Conservation (phyloP, 2,329 filamentous ascomycete genomes). For the Tolypocladium capitatum region DNA sequence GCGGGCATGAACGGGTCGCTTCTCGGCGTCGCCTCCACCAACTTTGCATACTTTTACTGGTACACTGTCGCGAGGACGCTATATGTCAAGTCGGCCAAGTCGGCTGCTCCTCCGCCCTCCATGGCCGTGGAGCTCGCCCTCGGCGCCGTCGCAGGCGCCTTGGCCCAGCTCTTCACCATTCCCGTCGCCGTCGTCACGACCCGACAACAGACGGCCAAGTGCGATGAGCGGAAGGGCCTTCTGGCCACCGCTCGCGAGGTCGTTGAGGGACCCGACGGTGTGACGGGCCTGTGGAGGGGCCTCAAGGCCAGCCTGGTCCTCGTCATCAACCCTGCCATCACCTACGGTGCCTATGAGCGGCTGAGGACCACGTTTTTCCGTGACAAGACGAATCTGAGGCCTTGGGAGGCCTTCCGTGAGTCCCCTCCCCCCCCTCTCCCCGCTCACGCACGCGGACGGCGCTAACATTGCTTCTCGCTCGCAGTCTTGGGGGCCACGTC, state of each 20-base stretch:
- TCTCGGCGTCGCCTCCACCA: slow-evolving; percentile 87
- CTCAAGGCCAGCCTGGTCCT: slow-evolving; percentile 91
- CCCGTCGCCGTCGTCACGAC: slow-evolving; percentile 93
- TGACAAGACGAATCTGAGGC: slow-evolving; percentile 58
- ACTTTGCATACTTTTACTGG: slow-evolving; percentile 99
- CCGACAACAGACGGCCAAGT: slow-evolving; percentile 84
- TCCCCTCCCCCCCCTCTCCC: slow-evolving; percentile 11
- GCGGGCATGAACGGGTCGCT: slow-evolving; percentile 77
- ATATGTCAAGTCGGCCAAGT: slow-evolving; percentile 52
- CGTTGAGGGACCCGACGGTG: slow-evolving; percentile 78
- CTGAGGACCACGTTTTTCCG: slow-evolving; percentile 68
- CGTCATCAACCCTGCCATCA: slow-evolving; percentile 93
- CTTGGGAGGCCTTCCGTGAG: slow-evolving; percentile 86
- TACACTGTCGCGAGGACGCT: slow-evolving; percentile 77
- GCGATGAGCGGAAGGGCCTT: slow-evolving; percentile 72
- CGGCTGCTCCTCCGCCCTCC: slow-evolving; percentile 41
- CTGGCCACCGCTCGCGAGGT: slow-evolving; percentile 82
- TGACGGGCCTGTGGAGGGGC: slow-evolving; percentile 82
- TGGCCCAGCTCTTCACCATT: slow-evolving; percentile 93
- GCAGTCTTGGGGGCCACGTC: slow-evolving; percentile 83
- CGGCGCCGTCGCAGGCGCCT: slow-evolving; percentile 74
- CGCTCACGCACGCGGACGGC: not conserved
- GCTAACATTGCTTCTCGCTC: not conserved
- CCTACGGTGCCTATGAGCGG: slow-evolving; percentile 91
- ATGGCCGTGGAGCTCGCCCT: slow-evolving; percentile 74